Evolutionary conservation across 768 basidiomycete species (phyloP).

Genomic region (Mycena albidolilacea): DNA sequence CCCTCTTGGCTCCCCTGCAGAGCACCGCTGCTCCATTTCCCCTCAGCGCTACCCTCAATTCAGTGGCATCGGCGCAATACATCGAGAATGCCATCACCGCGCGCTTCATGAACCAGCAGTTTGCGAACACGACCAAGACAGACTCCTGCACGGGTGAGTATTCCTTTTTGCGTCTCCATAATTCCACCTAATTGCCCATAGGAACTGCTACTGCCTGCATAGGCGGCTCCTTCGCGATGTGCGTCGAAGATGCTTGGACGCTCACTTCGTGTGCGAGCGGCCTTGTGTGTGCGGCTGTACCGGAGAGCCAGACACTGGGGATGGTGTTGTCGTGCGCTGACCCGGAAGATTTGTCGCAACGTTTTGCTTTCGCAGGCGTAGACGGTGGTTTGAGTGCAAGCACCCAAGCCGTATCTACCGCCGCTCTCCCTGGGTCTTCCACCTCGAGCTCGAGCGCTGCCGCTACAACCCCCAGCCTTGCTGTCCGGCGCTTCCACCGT

Average conservation of each 20-base stretch:
- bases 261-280: constrained; percentile 34
- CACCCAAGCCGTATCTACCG: neutral
- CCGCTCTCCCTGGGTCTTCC: neutral
- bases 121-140: constrained; percentile 56
- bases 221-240: constrained; percentile 28
- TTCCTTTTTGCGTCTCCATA: neutral
- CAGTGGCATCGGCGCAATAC: constrained; percentile 20
- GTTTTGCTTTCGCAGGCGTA: constrained; percentile 60
- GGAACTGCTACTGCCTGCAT: constrained; percentile 29
- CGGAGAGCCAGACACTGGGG: constrained; percentile 63
- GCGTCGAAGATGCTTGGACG: constrained; percentile 42
- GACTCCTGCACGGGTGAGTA: constrained; percentile 65
- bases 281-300: constrained; percentile 59
- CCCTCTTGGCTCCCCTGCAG: constrained; percentile 18
- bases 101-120: constrained; percentile 65
- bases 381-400: constrained; percentile 50
- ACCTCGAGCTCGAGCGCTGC: neutral
- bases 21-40: constrained; percentile 23
- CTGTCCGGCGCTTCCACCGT: constrained; percentile 26
- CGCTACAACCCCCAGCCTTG: constrained; percentile 5
- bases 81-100: constrained; percentile 64
- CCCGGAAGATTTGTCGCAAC: constrained; percentile 53
- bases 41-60: constrained; percentile 17
- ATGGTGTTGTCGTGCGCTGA: constrained; percentile 62
- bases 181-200: constrained; percentile 7